Evolutionary conservation across 305 asterid genomes (phyloP).

Genomic region (Andrographis paniculata): DNA sequence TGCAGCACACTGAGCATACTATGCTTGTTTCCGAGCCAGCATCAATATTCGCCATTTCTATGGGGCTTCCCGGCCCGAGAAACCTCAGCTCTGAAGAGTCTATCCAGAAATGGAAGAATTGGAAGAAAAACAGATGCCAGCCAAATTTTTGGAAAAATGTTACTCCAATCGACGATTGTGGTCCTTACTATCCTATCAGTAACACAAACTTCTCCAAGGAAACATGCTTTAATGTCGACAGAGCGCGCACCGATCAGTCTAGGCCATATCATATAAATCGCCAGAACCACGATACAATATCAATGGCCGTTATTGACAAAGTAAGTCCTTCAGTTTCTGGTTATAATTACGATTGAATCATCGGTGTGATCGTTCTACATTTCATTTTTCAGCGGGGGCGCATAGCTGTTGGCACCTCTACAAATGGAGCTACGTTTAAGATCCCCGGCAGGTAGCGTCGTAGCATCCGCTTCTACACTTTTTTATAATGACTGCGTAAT

Average conservation of each 20-base stretch:
- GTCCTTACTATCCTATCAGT: constrained; percentile 56
- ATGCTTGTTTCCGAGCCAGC: constrained; percentile 95
- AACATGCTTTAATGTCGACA: constrained; percentile 27
- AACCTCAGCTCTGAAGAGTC: constrained; percentile 87
- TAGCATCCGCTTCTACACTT: neutral
- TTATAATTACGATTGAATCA: constrained; percentile 5
- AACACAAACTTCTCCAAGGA: constrained; percentile 14
- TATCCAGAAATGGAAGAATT: constrained; percentile 56
- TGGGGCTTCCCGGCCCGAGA: constrained; percentile 91
- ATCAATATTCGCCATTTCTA: constrained; percentile 73
- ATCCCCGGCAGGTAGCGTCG: constrained; percentile 80
- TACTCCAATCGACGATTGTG: constrained; percentile 52
- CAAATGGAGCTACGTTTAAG: constrained; percentile 93
- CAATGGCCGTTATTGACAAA: constrained; percentile 87
- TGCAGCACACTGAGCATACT: constrained; percentile 78
- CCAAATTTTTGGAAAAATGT: constrained; percentile 82
- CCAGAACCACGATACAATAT: constrained; percentile 80
- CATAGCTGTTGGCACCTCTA: constrained; percentile 87
- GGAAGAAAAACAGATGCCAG: constrained; percentile 67
- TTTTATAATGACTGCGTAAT: too few species aligned
- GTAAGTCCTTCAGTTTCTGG: constrained; percentile 30
- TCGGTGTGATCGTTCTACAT: neutral
- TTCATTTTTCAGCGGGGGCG: constrained; percentile 50
- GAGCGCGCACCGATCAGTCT: constrained; percentile 19
- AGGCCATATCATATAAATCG: constrained; percentile 28